A percentile compares a stretch with the other conserved stretches of the same genome.
Evolutionary conservation across 768 basidiomycete genomes (phyloP).

Genomic region (Suillus fuscotomentosus): DNA sequence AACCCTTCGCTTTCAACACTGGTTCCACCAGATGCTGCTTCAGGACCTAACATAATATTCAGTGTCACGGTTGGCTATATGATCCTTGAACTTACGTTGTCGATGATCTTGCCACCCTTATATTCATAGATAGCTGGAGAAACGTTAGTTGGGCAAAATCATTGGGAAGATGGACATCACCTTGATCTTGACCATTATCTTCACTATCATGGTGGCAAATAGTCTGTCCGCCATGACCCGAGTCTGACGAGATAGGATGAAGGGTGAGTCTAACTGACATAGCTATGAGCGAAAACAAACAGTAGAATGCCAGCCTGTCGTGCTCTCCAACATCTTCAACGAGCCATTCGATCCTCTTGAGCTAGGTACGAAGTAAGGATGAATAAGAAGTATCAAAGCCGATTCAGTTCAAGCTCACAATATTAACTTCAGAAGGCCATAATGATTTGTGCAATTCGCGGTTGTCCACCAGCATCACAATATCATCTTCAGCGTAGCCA

Average conservation of each 20-base stretch:
- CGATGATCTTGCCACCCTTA: slow-evolving; percentile 18
- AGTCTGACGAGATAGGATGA: slow-evolving; percentile 9
- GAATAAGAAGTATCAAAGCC: neutral
- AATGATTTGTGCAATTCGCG: slow-evolving; percentile 22
- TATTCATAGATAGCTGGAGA: neutral
- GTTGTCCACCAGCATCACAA: slow-evolving; percentile 44
- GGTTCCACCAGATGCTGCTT: slow-evolving; percentile 20
- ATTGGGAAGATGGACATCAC: slow-evolving; percentile 27
- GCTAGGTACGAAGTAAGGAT: slow-evolving; percentile 22
- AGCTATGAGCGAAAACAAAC: slow-evolving; percentile 28
- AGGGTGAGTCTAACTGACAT: neutral
- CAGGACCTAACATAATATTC: slow-evolving; percentile 13
- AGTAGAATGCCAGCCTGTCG: slow-evolving; percentile 56
- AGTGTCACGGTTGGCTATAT: neutral
- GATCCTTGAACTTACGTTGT: slow-evolving; percentile 15
- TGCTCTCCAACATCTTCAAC: slow-evolving; percentile 40
- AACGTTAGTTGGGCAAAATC: neutral
- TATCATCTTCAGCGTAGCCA: slow-evolving; percentile 37
- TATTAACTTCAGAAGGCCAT: slow-evolving; percentile 43
- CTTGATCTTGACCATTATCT: slow-evolving; percentile 49
- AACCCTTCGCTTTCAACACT: slow-evolving; percentile 13
- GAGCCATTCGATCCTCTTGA: slow-evolving; percentile 41
- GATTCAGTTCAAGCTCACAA: slow-evolving; percentile 32
- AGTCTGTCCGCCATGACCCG: slow-evolving; percentile 22
- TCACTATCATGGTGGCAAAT: slow-evolving; percentile 33